A percentile compares a stretch with the other conserved stretches of the same genome.
These are phyloP conservation scores for Harringtonia lauricola DNA, from an alignment of 2,329 filamentous ascomycete species.

Conservation along the genomic window DNA sequence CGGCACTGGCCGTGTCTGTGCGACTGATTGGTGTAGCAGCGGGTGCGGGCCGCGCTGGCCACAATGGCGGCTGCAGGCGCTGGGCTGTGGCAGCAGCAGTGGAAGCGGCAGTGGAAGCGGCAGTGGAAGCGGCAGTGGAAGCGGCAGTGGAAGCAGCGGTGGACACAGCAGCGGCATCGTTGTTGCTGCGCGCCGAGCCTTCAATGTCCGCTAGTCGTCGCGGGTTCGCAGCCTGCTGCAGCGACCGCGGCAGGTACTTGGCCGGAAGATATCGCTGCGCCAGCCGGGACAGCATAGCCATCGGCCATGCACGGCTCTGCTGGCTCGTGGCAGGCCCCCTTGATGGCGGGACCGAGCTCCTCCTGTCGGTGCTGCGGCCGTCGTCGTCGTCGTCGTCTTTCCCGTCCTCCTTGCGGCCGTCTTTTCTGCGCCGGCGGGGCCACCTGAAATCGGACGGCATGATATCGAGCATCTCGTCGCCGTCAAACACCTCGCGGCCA, in stretches of 20 bases:
- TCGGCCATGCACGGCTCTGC: too few relatives aligned
- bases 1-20: slow-evolving; percentile 51
- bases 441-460: slow-evolving; percentile 39
- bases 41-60: slow-evolving; percentile 44
- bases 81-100: background rate
- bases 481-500: slow-evolving; percentile 83
- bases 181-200: slow-evolving; percentile 13
- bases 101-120: background rate
- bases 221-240: slow-evolving; percentile 10
- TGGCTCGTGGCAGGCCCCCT: too few relatives aligned
- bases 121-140: background rate
- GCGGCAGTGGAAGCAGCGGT: background rate
- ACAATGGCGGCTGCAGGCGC: slow-evolving; percentile 32
- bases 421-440: slow-evolving; percentile 26
- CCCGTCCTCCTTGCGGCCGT: slow-evolving; percentile 13
- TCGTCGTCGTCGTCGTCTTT: slow-evolving; percentile 13
- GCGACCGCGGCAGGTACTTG: too few relatives aligned
- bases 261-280: background rate
- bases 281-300: too few relatives aligned
- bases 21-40: slow-evolving; percentile 47
- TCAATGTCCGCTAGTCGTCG: slow-evolving; percentile 14
- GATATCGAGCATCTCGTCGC: slow-evolving; percentile 78
- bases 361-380: background rate
- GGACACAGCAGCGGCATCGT: background rate
- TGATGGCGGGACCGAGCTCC: too few relatives aligned